Conservation (phyloP, 805 yeast genomes). For the Wickerhamomyces hampshirensis region DNA sequence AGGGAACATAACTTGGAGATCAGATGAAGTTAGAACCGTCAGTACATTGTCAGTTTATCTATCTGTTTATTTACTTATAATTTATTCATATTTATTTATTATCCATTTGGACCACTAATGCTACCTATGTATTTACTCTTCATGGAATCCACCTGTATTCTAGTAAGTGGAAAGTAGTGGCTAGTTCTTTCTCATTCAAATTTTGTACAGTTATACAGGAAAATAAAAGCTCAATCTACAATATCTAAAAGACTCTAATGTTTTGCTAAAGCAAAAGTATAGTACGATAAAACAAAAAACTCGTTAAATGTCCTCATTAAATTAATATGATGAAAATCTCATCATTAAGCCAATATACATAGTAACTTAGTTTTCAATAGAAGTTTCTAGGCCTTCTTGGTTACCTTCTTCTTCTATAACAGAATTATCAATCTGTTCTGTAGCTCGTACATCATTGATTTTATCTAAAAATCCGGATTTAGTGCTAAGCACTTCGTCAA, state of each 20-base stretch:
- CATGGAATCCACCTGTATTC: too few species aligned
- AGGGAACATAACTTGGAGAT: slow-evolving; percentile 19
- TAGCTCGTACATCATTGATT: slow-evolving; percentile 11
- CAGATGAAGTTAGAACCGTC: too few species aligned
- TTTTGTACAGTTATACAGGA: too few species aligned
- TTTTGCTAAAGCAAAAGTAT: background rate
- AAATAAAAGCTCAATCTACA: background rate
- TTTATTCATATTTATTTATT: too few species aligned
- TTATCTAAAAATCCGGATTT: slow-evolving; percentile 20
- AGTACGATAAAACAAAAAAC: background rate
- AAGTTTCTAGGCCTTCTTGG: background rate
- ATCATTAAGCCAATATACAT: background rate
- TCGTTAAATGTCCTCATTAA: background rate
- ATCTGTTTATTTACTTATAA: too few species aligned
- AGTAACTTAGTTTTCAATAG: slow-evolving; percentile 1
- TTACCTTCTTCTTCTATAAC: slow-evolving; percentile 11
- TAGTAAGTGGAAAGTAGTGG: too few species aligned
- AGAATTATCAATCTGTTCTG: slow-evolving; percentile 11
- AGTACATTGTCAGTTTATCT: too few species aligned
- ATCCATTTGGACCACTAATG: too few species aligned
- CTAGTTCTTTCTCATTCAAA: too few species aligned
- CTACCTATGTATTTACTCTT: too few species aligned
- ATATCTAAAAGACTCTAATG: too few species aligned
- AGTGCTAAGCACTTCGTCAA: slow-evolving; percentile 26
- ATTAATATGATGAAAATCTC: background rate